Evolutionary conservation across 495 filamentous ascomycete genomes (phyloP), one percentile per base, ranked within the genome.

Genomic region (Astrothelium subdiscretum): DNA sequence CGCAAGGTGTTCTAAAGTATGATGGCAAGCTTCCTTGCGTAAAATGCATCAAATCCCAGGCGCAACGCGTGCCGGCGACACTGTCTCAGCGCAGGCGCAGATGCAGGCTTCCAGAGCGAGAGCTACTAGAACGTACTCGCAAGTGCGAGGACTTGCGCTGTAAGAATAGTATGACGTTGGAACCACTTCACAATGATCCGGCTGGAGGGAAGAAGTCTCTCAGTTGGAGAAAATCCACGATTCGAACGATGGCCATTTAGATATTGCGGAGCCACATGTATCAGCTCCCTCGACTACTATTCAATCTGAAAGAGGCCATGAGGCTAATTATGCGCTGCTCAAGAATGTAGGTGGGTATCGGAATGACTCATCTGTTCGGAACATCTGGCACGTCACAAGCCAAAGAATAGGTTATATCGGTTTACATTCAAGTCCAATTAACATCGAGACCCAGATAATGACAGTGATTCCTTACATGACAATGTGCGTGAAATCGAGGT

Each of bases 1-100:
- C 80, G 81, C 48, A 85, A 85, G 60, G 72, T n/a, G n/a, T n/a
- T n/a, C n/a, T 85, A 32, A 81, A 78, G 61, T 85, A 81, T 71
- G 75, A 83, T 52, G 80, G 80, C 54, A 74, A 73, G 18, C 80
- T 78, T 61, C 83, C 81, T 13, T 86, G 83, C 67, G 59, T 70
- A 2, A 78, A 81, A 61, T 85, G 83, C 63, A 57, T 73, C 29
- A 77, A 68, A 43, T 59, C 71, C 26, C 42, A 67, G 10, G 69
- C 65, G 31, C 70, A 77, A 62, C 85, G 83, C 66, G 75, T 83
- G 27, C 80, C 80, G 2, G 74, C 77, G 2, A 70, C 71, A 15
- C 71, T 71, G 27, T 59, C 66, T 52, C 74, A 72, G 6, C 79
- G 77, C 58, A 76, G 68, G 31, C 76, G 78, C 51, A 69, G 75